Evolutionary conservation across 2,329 filamentous ascomycete genomes (phyloP).

Genomic region (Zalaria sp.): DNA sequence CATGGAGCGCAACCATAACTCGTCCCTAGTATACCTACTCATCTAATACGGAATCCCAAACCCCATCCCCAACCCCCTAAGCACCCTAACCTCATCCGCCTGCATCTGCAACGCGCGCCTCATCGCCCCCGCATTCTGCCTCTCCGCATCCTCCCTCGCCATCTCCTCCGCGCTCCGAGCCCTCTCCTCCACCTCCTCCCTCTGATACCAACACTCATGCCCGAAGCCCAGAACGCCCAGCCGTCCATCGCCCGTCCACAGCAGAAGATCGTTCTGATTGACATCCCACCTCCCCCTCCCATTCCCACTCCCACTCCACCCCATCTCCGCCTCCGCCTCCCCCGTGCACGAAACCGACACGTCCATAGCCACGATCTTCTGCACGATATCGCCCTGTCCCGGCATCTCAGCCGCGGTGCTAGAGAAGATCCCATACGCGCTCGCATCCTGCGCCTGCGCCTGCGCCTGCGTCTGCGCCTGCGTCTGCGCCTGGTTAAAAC

Average conservation of each 20-base stretch:
- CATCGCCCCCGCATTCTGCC: conserved; percentile 56
- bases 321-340: neutral
- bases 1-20: too few species aligned
- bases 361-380: conserved; percentile 54
- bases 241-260: conserved; percentile 76
- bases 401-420: conserved; percentile 10
- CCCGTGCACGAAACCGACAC: neutral
- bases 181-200: conserved; percentile 31
- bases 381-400: conserved; percentile 53
- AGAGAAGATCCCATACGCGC: conserved; percentile 12
- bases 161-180: conserved; percentile 28
- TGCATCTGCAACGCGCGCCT: conserved; percentile 60
- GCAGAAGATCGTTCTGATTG: conserved; percentile 50
- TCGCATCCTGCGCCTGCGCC: conserved; percentile 7
- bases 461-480: conserved; percentile 2
- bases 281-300: conserved; percentile 12
- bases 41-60: neutral
- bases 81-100: conserved; percentile 64
- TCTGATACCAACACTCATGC: conserved; percentile 12
- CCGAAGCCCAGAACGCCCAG: conserved; percentile 53
- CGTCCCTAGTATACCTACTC: too few species aligned
- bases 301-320: too few species aligned
- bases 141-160: conserved; percentile 41
- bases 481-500: conserved; percentile 5
- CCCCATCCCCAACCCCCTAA: conserved; percentile 48